phyloP scores from a whole-genome alignment of 306 rosid species.

The Gleditsia sinensis region DNA sequence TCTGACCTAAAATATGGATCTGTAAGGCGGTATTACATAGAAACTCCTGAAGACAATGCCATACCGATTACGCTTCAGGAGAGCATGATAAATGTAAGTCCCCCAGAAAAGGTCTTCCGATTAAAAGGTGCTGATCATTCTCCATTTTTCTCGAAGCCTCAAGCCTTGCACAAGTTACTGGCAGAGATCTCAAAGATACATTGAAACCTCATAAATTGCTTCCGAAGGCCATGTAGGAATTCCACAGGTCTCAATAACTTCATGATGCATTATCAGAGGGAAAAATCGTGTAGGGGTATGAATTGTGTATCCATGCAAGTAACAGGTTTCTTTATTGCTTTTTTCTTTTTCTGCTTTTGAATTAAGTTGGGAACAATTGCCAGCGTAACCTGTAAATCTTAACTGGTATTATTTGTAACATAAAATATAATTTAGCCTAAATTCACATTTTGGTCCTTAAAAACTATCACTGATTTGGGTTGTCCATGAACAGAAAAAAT shows the following conservation, averaged over 20 bases:
- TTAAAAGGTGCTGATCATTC: slow-evolving; percentile 93
- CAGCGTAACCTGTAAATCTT: background rate
- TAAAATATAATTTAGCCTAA: too few species aligned
- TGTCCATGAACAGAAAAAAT: too few species aligned
- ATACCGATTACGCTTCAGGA: slow-evolving; percentile 73
- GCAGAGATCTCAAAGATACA: slow-evolving; percentile 74
- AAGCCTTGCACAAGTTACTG: slow-evolving; percentile 88
- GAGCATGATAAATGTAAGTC: slow-evolving; percentile 70
- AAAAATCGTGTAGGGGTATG: background rate
- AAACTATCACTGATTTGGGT: too few species aligned
- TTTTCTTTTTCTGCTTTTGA: background rate
- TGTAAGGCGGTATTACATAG: slow-evolving; percentile 79
- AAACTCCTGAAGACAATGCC: slow-evolving; percentile 91
- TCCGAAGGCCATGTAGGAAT: slow-evolving; percentile 26
- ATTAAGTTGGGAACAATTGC: slow-evolving; percentile 22
- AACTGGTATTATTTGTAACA: slow-evolving; percentile 20
- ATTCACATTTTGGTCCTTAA: too few species aligned
- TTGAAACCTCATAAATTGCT: slow-evolving; percentile 37
- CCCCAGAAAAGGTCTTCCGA: slow-evolving; percentile 73
- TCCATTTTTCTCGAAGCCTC: slow-evolving; percentile 96
- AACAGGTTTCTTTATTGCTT: slow-evolving; percentile 1
- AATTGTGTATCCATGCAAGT: slow-evolving; percentile 22
- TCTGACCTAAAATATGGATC: slow-evolving; percentile 79
- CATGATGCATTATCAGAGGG: slow-evolving; percentile 32
- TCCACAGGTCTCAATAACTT: background rate